Evolutionary conservation across 78 protist species (phyloP).

Genomic region (Dictyostelium capitatum): DNA sequence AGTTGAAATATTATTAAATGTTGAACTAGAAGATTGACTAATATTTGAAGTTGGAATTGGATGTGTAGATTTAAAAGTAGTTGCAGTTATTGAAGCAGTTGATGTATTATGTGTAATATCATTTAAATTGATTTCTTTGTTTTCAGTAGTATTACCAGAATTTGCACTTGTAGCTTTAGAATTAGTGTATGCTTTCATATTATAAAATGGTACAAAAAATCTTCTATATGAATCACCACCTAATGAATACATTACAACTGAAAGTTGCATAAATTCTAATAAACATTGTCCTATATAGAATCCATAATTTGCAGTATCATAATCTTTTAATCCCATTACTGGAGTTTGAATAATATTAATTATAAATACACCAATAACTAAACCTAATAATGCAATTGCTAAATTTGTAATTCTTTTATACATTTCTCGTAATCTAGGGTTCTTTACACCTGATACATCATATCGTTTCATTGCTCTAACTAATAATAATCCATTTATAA

Average conservation of each 20-base stretch:
- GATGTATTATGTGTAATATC: neutral
- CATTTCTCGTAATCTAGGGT: neutral
- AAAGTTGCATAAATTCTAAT: neutral
- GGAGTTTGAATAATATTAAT: neutral
- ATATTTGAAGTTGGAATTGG: neutral
- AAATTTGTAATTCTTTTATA: neutral
- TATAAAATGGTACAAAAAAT: neutral
- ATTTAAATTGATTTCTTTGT: neutral
- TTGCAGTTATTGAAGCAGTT: neutral
- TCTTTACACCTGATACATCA: neutral
- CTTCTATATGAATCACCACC: neutral
- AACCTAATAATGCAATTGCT: neutral
- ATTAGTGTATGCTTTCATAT: neutral
- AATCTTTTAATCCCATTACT: neutral
- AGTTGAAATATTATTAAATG: constrained; percentile 4
- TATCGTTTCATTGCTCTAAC: neutral
- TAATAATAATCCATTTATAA: constrained; percentile 4
- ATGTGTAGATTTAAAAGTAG: neutral
- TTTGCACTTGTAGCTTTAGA: constrained; percentile 3
- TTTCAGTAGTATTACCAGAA: neutral
- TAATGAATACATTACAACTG: neutral
- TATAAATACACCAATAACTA: neutral
- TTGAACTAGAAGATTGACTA: neutral
- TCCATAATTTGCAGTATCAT: neutral
- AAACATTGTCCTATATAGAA: neutral